These are phyloP conservation scores for Hypoxylon rubiginosum DNA, from an alignment of 2,329 filamentous ascomycete genomes.

Conservation along the genomic window DNA sequence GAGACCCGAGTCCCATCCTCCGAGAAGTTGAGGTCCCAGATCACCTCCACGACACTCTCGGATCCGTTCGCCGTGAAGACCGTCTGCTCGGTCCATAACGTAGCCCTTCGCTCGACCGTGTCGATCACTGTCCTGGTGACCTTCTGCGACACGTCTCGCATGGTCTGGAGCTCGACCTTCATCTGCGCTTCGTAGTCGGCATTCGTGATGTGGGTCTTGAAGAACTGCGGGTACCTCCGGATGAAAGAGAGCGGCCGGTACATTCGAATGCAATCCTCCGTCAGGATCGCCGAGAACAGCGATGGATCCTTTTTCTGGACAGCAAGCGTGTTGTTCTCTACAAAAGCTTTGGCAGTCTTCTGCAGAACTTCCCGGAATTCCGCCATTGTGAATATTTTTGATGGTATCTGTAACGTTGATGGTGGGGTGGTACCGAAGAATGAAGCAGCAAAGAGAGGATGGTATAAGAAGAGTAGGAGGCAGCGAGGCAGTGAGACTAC, in stretches of 20 bases:
- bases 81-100: conserved; percentile 41
- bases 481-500: no score
- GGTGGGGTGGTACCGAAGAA: background rate
- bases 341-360: background rate
- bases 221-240: conserved; percentile 41
- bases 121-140: conserved; percentile 42
- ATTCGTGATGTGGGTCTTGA: conserved; percentile 40
- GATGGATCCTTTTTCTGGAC: conserved; percentile 37
- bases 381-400: background rate
- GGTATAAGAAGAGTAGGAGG: background rate
- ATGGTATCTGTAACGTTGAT: background rate
- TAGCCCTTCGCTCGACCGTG: conserved; percentile 24
- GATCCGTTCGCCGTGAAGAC: conserved; percentile 30
- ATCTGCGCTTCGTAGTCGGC: conserved; percentile 44
- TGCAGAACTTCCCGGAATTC: background rate
- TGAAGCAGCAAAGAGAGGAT: background rate
- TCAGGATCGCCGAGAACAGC: conserved; percentile 35
- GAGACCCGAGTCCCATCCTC: conserved; percentile 39
- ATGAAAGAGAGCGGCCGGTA: conserved; percentile 43
- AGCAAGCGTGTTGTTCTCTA: conserved; percentile 37
- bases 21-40: conserved; percentile 41
- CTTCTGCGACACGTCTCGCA: conserved; percentile 34
- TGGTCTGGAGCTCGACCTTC: conserved; percentile 32
- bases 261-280: conserved; percentile 37
- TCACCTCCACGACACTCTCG: conserved; percentile 22